Evolutionary conservation across 805 yeast genomes (phyloP).

Genomic region (Wickerhamomyces sydowiorum): DNA sequence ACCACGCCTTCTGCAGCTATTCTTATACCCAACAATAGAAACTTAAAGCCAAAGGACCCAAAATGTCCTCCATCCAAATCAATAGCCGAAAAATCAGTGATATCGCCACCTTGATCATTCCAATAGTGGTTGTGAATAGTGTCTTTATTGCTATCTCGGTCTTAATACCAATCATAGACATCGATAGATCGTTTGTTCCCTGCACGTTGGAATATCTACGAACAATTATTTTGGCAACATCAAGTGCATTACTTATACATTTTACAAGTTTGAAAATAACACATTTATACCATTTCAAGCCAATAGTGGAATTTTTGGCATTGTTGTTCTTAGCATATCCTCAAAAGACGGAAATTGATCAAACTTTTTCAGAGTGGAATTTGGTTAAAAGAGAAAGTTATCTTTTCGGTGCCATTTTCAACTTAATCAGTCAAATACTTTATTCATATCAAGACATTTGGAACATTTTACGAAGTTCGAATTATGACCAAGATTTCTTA

Average conservation of each 20-base stretch:
- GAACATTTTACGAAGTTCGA: not conserved
- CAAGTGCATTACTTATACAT: slow-evolving; percentile 28
- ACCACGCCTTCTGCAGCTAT: too few species aligned
- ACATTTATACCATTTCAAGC: slow-evolving; percentile 27
- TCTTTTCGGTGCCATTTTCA: slow-evolving; percentile 26
- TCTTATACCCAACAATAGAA: too few species aligned
- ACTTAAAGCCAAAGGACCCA: too few species aligned
- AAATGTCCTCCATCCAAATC: not conserved
- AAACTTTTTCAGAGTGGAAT: slow-evolving; percentile 27
- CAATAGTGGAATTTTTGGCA: slow-evolving; percentile 29
- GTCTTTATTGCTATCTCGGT: not conserved
- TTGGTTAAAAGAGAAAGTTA: slow-evolving; percentile 34
- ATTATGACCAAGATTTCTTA: slow-evolving; percentile 3
- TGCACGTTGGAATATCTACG: slow-evolving; percentile 33
- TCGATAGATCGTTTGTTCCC: slow-evolving; percentile 25
- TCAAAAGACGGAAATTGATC: slow-evolving; percentile 25
- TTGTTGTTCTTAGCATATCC: slow-evolving; percentile 34
- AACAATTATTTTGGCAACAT: slow-evolving; percentile 28
- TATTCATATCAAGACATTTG: slow-evolving; percentile 4
- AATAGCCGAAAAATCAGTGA: not conserved
- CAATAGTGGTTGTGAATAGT: not conserved
- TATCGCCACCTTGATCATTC: not conserved
- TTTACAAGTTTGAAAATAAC: slow-evolving; percentile 22
- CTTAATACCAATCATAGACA: slow-evolving; percentile 9
- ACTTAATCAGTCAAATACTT: slow-evolving; percentile 25